Evolutionary conservation across 768 basidiomycete genomes (phyloP).

Genomic region (Ephemerocybe angulata): DNA sequence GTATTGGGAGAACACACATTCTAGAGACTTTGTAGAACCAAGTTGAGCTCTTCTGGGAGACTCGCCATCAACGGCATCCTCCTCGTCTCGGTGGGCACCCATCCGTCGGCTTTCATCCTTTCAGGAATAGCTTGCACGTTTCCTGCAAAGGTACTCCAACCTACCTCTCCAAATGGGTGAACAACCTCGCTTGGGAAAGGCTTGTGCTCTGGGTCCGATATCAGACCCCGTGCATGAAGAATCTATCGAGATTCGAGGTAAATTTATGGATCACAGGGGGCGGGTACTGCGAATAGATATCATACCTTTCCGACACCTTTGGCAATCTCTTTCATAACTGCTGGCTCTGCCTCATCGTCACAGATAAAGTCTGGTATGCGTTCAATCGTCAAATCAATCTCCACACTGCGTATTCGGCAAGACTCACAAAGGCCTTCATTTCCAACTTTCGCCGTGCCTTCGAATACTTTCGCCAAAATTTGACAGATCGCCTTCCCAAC

Average conservation of each 20-base stretch:
- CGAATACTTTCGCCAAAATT: slow-evolving; percentile 36
- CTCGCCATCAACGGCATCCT: slow-evolving; percentile 41
- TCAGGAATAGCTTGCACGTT: slow-evolving; percentile 14
- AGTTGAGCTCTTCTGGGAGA: slow-evolving; percentile 46
- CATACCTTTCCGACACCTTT: neutral
- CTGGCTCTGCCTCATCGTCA: slow-evolving; percentile 21
- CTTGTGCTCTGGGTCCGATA: neutral
- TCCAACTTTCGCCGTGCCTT: slow-evolving; percentile 40
- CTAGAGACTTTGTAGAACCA: no score
- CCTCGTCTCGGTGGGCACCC: slow-evolving; percentile 49
- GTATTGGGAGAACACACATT: no score
- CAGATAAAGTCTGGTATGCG: slow-evolving; percentile 30
- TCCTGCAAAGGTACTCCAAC: neutral
- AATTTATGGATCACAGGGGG: slow-evolving; percentile 12
- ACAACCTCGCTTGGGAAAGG: neutral
- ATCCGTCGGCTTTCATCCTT: slow-evolving; percentile 20
- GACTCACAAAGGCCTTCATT: slow-evolving; percentile 27
- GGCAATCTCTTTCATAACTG: neutral
- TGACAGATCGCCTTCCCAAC: slow-evolving; percentile 30
- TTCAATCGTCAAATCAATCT: slow-evolving; percentile 5
- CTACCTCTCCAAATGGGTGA: neutral
- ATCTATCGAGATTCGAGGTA: slow-evolving; percentile 28
- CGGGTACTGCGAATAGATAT: neutral
- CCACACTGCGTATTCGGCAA: neutral
- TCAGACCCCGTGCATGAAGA: slow-evolving; percentile 30